Evolutionary conservation across 108 stramenopile genomes (phyloP).

Genomic region (Cyclotella kingstonii): DNA sequence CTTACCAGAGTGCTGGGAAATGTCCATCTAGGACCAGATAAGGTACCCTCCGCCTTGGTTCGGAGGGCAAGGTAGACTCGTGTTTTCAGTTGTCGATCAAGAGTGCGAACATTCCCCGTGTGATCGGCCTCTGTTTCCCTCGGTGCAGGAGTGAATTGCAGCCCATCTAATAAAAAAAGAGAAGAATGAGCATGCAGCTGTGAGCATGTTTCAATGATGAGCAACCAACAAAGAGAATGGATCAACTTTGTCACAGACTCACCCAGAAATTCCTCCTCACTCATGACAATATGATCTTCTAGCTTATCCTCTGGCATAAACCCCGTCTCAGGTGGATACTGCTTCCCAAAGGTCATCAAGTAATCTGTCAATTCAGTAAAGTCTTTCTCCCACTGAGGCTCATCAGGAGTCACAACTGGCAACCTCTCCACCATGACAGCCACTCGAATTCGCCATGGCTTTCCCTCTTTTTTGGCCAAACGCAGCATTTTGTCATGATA

Average conservation of each 20-base stretch:
- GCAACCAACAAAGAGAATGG: not conserved
- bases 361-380: constrained; percentile 60
- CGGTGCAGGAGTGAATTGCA: constrained; percentile 73
- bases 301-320: constrained; percentile 45
- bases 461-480: constrained; percentile 59
- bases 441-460: constrained; percentile 75
- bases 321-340: constrained; percentile 67
- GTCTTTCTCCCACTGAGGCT: constrained; percentile 63
- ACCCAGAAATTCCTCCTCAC: constrained; percentile 70
- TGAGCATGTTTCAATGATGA: no score
- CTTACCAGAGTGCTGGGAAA: constrained; percentile 59
- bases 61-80: constrained; percentile 65
- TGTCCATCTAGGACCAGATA: constrained; percentile 42
- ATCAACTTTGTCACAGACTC: constrained; percentile 18
- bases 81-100: constrained; percentile 67
- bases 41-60: constrained; percentile 25
- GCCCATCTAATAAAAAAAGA: constrained; percentile 25
- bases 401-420: constrained; percentile 71
- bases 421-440: constrained; percentile 73
- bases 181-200: not conserved
- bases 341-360: constrained; percentile 58
- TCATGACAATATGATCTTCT: constrained; percentile 41
- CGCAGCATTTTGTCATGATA: constrained; percentile 60
- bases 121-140: constrained; percentile 82
- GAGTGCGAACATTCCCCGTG: constrained; percentile 59